A percentile compares a stretch with the other conserved stretches of the same genome.
These are phyloP conservation scores for Murraya paniculata DNA, from an alignment of 345 rosid species.

Conservation along the genomic window DNA sequence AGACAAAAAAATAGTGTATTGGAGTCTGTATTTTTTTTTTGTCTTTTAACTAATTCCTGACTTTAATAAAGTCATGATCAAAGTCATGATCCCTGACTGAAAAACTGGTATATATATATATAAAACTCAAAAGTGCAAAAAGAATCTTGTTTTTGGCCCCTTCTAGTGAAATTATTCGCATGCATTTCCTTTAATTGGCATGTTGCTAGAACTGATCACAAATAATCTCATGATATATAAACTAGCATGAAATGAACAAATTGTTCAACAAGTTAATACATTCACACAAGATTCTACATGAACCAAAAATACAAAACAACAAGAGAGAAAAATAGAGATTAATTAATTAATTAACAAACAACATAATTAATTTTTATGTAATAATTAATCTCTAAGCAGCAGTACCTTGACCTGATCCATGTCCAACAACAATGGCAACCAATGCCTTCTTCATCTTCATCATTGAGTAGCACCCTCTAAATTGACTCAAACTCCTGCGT, in stretches of 20 bases:
- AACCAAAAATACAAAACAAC: neutral
- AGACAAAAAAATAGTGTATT: too few relatives aligned
- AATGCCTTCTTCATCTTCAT: slow-evolving; percentile 46
- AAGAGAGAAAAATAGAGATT: neutral
- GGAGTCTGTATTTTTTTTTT: too few relatives aligned
- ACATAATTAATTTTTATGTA: too few relatives aligned
- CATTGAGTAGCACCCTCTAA: slow-evolving; percentile 42
- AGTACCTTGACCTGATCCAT: slow-evolving; percentile 23
- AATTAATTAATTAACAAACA: neutral
- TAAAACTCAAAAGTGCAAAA: neutral
- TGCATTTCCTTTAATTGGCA: neutral
- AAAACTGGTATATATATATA: too few relatives aligned
- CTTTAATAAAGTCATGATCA: too few relatives aligned
- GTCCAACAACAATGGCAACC: slow-evolving; percentile 35
- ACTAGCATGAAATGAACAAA: neutral
- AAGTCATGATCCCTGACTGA: too few relatives aligned
- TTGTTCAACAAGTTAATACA: neutral
- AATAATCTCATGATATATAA: neutral
- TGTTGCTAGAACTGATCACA: neutral
- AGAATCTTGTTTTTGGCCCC: neutral
- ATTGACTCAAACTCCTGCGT: slow-evolving; percentile 1
- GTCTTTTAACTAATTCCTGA: too few relatives aligned
- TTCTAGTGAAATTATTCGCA: neutral
- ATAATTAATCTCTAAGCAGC: neutral
- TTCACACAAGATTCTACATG: neutral